Evolutionary conservation across 2,329 filamentous ascomycete species (phyloP).

Genomic region (Arthrobotrys conoides): DNA sequence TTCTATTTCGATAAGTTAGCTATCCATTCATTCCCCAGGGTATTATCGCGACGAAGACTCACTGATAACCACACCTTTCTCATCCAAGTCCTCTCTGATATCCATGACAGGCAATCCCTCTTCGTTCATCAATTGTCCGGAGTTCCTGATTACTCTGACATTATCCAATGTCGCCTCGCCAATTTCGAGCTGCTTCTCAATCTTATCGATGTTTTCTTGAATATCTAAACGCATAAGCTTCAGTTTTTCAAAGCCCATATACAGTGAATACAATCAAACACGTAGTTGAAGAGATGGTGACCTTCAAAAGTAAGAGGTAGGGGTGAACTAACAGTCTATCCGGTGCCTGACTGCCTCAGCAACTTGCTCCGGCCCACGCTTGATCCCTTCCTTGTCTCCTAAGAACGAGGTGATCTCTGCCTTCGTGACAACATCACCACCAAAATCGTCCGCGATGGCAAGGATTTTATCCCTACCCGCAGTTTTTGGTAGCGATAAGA

Average conservation of each 20-base stretch:
- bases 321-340: slow-evolving; percentile 75
- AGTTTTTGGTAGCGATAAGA: slow-evolving; percentile 72
- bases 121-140: slow-evolving; percentile 74
- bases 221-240: slow-evolving; percentile 72
- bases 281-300: background rate
- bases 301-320: background rate
- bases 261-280: background rate
- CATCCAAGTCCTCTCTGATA: slow-evolving; percentile 92
- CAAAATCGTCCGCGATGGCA: slow-evolving; percentile 73
- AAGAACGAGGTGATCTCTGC: slow-evolving; percentile 74
- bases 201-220: slow-evolving; percentile 80
- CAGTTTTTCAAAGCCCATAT: background rate
- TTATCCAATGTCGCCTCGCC: slow-evolving; percentile 80
- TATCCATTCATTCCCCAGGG: background rate
- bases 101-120: slow-evolving; percentile 85
- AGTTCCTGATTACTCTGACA: slow-evolving; percentile 74
- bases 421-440: slow-evolving; percentile 76
- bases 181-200: slow-evolving; percentile 79
- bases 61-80: slow-evolving; percentile 83
- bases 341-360: slow-evolving; percentile 78
- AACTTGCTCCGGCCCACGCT: slow-evolving; percentile 75
- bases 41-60: slow-evolving; percentile 3
- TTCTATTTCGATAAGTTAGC: slow-evolving; percentile 28
- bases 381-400: slow-evolving; percentile 68
- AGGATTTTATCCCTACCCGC: slow-evolving; percentile 72